Base-by-base conservation (phyloP, 306 rosid species). In the Quercus wislizeni region DNA sequence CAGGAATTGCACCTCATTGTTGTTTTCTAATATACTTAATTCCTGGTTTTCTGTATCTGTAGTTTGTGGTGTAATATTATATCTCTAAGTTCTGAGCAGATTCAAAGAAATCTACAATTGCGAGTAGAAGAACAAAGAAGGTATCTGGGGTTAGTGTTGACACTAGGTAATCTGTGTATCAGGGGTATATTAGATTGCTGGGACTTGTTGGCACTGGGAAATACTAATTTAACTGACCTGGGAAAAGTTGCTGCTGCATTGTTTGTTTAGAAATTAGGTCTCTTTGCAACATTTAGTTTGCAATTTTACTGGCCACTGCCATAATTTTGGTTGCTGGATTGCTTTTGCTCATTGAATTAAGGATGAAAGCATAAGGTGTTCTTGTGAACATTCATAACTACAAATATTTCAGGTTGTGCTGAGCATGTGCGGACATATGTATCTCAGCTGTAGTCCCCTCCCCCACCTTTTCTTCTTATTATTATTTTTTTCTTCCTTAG, bases 51-150 rank as follows among this genome's bases (percentile, higher is more conserved):
- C 55, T 77, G 3, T 64, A 18, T 33, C 20, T 69, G n/a, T 18
- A 18, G 35, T 52, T 71, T 76, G 46, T n/a, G 23, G 35, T 23
- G 41, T 43, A 49, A 13, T 62, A 75, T 73, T 46, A 30, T 35
- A 23, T 81, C 18, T 78, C 63, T 80, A 33, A 2, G 21, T 21
- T 54, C 25, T 31, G 65, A 71, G 65, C 81, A 92, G 97, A 92
- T 92, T 79, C 99, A 96, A 89, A 88, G 99, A 87, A 96, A 89
- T 85, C 89, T 96, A 74, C 99, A 96, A 86, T 71, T 96, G 85
- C 87, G 99, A 75, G 91, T 96, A 80, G 99, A 96, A 90, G 99
- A 96, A 79, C 99, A 96, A 81, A 98, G 99, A 74, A 90, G 87
- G 88, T 87, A 79, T 98, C 6, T 21, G 15, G 31, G 28, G 12